A percentile compares a stretch with the other conserved stretches of the same genome.
Conservation (phyloP, 306 rosid genomes). For the Mucuna pruriens region DNA sequence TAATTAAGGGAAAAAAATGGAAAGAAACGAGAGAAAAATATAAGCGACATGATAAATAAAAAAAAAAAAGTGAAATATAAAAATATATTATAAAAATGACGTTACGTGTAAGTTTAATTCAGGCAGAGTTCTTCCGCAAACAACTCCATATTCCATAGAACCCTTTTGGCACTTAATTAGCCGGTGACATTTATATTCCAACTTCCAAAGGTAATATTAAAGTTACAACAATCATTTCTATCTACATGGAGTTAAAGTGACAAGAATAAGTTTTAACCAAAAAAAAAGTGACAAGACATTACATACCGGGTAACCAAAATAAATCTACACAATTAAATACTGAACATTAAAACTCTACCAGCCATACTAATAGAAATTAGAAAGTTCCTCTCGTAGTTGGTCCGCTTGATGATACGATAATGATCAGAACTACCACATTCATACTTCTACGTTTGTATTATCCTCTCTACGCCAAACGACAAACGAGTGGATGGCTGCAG, state of each 20-base stretch:
- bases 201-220: neutral
- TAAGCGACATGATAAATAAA: too few relatives aligned
- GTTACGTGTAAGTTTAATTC: too few relatives aligned
- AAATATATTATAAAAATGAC: too few relatives aligned
- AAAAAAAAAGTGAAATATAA: too few relatives aligned
- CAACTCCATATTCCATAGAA: too few relatives aligned
- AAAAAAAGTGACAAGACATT: too few relatives aligned
- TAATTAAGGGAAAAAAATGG: too few relatives aligned
- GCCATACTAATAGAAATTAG: conserved; percentile 33
- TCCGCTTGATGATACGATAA: conserved; percentile 16
- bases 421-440: conserved; percentile 35
- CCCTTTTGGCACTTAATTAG: neutral
- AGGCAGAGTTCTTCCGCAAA: too few relatives aligned
- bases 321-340: conserved; percentile 22
- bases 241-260: neutral
- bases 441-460: neutral
- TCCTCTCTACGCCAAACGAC: neutral
- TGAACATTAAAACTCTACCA: conserved; percentile 30
- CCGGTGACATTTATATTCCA: neutral
- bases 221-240: neutral
- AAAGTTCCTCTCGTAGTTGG: neutral
- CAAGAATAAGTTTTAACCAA: too few relatives aligned
- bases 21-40: too few relatives aligned
- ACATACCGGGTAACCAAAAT: neutral
- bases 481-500: neutral